These are phyloP conservation scores for Sphaerobolus stellatus DNA, from an alignment of 1,284 basidiomycete species.

Conservation along the genomic window DNA sequence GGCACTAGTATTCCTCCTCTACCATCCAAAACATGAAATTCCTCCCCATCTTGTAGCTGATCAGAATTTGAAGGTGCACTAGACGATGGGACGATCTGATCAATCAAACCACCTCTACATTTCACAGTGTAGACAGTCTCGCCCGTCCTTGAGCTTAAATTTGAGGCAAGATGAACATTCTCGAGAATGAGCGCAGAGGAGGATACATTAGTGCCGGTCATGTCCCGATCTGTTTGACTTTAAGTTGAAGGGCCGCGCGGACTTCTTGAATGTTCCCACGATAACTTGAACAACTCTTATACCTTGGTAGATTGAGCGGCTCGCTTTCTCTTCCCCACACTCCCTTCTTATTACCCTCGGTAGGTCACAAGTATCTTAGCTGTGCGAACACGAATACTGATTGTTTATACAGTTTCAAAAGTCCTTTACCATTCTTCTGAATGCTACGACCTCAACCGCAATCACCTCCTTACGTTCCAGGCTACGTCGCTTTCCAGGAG, in stretches of 20 bases:
- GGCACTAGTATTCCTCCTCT: slow-evolving; percentile 15
- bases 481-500: slow-evolving; percentile 4
- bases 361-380: neutral
- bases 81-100: neutral
- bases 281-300: no score
- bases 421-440: neutral
- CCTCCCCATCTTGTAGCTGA: neutral
- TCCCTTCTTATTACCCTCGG: neutral
- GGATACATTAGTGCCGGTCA: no score
- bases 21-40: slow-evolving; percentile 10
- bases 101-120: neutral
- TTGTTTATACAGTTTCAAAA: neutral
- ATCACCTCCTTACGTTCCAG: neutral
- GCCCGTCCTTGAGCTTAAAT: neutral
- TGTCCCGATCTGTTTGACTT: no score
- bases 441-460: neutral
- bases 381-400: neutral
- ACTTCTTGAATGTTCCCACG: no score
- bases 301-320: neutral
- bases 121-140: neutral
- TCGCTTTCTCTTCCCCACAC: neutral
- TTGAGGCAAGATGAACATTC: slow-evolving; percentile 5
- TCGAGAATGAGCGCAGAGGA: slow-evolving; percentile 3
- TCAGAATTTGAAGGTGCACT: neutral
- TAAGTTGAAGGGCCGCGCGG: no score